Evolutionary conservation across 352 stramenopile species (phyloP), one percentile per base, ranked within the genome.

Genomic region (Globisporangium parvum): DNA sequence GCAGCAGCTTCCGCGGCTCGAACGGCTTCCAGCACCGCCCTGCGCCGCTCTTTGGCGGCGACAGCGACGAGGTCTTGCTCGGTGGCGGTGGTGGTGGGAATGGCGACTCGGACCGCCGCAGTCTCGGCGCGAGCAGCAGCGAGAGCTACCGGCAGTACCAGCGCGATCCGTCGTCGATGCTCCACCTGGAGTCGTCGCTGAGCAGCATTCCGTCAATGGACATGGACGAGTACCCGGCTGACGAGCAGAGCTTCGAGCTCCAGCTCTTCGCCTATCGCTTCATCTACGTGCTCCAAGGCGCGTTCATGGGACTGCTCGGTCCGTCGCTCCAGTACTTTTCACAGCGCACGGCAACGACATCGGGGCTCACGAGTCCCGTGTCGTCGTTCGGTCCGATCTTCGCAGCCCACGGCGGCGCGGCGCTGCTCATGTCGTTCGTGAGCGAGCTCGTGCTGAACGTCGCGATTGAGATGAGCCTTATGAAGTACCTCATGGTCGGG

Each of bases 401-500:
- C 24, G 76, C 80, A 24, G 77, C 77, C 8, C 77, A 91, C 40
- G 80, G 80, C 57, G 80, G 75, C 28, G 75, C 80, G 0, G 80
- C 78, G 40, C 70, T 91, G 37, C 57, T 91, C 56, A 85, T 85
- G 77, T 85, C 71, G 56, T 88, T 88, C 53, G 82, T 91, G 72
- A 88, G 80, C 48, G 80, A 91, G 57, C 69, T 91, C 51, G 69
- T 88, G 62, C 71, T 91, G 23, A 86, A 71, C 28, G 78, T 75
- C 17, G 69, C 73, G 37, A 82, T 79, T 47, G 75, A 91, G 64
- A 84, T 72, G 61, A 63, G 83, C 21, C 67, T 85, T 2, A 76
- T 91, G 63, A 91, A 88, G 72, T 79, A 87, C 57, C 51, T 91
- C 40, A 79, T 82, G 35, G 66, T 85, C 40, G 69, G 68, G 28